A percentile compares a stretch with the other conserved stretches of the same genome.
phyloP scores from a whole-genome alignment of 176 grass and related monocot genomes.

The Musa troglodytarum region DNA sequence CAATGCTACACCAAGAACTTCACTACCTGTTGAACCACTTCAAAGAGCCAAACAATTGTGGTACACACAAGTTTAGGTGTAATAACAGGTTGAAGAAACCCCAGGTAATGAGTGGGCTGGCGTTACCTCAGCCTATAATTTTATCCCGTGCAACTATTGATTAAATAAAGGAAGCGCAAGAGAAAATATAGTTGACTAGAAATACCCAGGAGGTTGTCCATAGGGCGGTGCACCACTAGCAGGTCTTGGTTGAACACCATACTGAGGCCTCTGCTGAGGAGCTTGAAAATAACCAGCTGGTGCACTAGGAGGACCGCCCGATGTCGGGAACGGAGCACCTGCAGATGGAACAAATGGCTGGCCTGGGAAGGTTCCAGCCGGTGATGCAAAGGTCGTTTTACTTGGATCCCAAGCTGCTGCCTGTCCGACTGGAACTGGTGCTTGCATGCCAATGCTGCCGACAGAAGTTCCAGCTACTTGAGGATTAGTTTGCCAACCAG shows the following conservation, averaged over 20 bases:
- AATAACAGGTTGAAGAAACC: too few relatives aligned
- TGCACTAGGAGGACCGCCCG: conserved; percentile 15
- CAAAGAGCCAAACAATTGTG: too few relatives aligned
- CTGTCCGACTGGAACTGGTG: background rate
- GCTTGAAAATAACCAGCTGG: conserved; percentile 22
- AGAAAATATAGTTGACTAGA: conserved; percentile 18
- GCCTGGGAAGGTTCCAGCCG: conserved; percentile 41
- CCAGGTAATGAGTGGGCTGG: too few relatives aligned
- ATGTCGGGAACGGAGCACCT: background rate
- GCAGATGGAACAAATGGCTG: conserved; percentile 40
- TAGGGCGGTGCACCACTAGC: conserved; percentile 24
- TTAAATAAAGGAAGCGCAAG: too few relatives aligned
- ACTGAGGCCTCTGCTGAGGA: conserved; percentile 37
- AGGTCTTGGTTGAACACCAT: conserved; percentile 32
- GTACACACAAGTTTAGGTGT: too few relatives aligned
- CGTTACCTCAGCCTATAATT: too few relatives aligned
- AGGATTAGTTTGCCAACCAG: conserved; percentile 50
- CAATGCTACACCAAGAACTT: too few relatives aligned
- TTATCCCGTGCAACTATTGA: too few relatives aligned
- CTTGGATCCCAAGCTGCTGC: conserved; percentile 37
- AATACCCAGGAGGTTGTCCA: conserved; percentile 34
- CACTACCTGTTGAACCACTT: too few relatives aligned
- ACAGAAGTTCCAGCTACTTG: conserved; percentile 34
- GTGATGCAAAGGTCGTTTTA: conserved; percentile 28
- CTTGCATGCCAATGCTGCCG: conserved; percentile 1